phyloP scores from a whole-genome alignment of 2,329 filamentous ascomycete genomes.

The Karstenula rhodostoma region DNA sequence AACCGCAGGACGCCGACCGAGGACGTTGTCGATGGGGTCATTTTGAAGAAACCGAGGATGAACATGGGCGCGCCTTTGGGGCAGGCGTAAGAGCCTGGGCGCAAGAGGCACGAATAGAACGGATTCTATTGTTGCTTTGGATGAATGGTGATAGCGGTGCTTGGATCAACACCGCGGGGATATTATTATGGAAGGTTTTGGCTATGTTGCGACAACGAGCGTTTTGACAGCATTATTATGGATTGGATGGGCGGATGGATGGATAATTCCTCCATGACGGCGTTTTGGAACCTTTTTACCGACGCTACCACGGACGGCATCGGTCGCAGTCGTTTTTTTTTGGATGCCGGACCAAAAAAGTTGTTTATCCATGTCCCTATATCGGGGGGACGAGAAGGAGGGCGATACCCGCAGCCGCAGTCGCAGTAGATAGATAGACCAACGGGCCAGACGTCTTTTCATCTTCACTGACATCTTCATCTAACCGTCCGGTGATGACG shows the following conservation, averaged over 20 bases:
- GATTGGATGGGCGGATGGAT: not conserved
- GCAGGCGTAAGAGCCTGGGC: slow-evolving; percentile 25
- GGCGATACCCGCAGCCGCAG: not conserved
- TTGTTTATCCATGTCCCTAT: not conserved
- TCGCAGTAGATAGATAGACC: not conserved
- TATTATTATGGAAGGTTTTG: not conserved
- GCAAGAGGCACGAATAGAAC: not conserved
- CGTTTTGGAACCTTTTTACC: too few species aligned
- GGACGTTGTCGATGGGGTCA: slow-evolving; percentile 42
- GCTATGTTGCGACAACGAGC: not conserved
- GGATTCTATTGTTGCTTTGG: not conserved
- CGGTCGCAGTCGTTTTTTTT: not conserved
- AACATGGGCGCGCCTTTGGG: slow-evolving; percentile 49
- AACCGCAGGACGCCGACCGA: slow-evolving; percentile 25
- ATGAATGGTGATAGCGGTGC: not conserved
- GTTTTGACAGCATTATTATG: not conserved
- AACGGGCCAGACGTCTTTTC: not conserved
- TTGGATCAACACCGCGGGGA: not conserved
- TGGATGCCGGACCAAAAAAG: not conserved
- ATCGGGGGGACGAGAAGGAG: not conserved
- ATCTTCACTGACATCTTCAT: not conserved
- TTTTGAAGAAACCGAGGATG: slow-evolving; percentile 44
- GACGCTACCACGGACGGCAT: too few species aligned
- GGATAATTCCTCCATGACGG: too few species aligned
- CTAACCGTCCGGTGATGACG: too few species aligned